Evolutionary conservation across 352 stramenopile genomes (phyloP).

Genomic region (Pythium oligandrum): DNA sequence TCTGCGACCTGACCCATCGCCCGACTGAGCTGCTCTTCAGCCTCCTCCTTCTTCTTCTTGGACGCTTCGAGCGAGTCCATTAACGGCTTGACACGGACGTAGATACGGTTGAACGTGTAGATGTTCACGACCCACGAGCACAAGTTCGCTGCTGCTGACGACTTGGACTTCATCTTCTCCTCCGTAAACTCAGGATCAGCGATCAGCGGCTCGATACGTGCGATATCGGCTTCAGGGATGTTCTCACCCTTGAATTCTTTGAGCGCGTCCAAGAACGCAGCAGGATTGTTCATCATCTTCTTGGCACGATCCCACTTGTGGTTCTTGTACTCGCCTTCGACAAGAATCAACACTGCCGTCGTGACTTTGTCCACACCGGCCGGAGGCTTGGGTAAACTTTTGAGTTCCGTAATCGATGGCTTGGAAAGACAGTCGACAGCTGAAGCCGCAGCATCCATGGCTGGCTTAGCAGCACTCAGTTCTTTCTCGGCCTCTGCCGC

Average conservation of each 20-base stretch:
- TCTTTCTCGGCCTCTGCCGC: constrained; percentile 94
- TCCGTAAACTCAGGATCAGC: constrained; percentile 92
- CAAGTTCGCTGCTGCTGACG: constrained; percentile 94
- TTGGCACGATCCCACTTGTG: constrained; percentile 98
- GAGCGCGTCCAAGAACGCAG: constrained; percentile 91
- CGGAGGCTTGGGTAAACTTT: constrained; percentile 94
- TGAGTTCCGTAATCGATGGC: constrained; percentile 95
- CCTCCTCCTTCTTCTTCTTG: constrained; percentile 90
- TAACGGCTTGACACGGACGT: constrained; percentile 97
- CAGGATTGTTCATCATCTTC: constrained; percentile 99
- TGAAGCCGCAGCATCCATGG: constrained; percentile 93
- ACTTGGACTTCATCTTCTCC: constrained; percentile 97
- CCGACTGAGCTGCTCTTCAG: constrained; percentile 87
- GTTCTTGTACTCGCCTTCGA: constrained; percentile 98
- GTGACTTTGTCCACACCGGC: constrained; percentile 95
- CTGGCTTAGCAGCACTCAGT: constrained; percentile 93
- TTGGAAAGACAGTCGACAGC: constrained; percentile 97
- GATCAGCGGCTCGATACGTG: constrained; percentile 88
- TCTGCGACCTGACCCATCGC: constrained; percentile 92
- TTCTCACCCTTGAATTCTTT: constrained; percentile 92
- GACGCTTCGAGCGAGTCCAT: constrained; percentile 97
- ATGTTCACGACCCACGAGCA: constrained; percentile 98
- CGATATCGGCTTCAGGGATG: constrained; percentile 94
- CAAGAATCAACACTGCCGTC: constrained; percentile 94
- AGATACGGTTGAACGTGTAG: constrained; percentile 98